Base-by-base conservation (phyloP, 2,329 filamentous ascomycete species). In the Incumbomyces lentus region DNA sequence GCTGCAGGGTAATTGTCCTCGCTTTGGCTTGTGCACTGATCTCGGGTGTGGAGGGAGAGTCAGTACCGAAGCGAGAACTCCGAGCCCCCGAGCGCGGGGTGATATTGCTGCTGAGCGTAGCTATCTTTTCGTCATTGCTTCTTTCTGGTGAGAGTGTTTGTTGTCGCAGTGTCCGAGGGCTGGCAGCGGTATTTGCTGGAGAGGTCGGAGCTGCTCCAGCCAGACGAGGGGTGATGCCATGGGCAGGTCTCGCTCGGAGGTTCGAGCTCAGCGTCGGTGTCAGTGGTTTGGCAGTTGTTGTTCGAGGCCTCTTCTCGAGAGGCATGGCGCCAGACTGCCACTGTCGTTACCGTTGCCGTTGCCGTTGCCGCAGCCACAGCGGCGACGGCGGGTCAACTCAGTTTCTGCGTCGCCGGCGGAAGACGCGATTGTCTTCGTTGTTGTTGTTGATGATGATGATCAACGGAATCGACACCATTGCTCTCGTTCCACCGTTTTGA, bases 21-120 rank as follows among this genome's bases (percentile, higher is more conserved):
- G 46, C 57, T 60, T 13, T 64, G 62, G 35, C 63, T 67, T 57
- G 46, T 6, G 47, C 43, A 26, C 33, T 59, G 4, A 79, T 78
- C 0, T 79, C 64, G 76, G 85, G 82, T 1, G 86, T 87, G 29
- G 75, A 76, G 49, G 72, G 75, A 19, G 74, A 66, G 62, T 82
- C 87, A 61, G 86, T 52, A 12, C 50, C 80, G 48, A 81, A 76
- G 55, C 86, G 80, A 55, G 71, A 80, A 61, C 79, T 86, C 51
- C 88, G 76, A 40, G 79, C 72, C 7, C 82, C 83, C 7, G 87
- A 87, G 54, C 88, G 79, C 42, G 87, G 86, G 2, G 88, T 93
- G 60, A 88, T 69, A 62, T 86, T 88, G 62, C 68, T 75, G 63
- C 64, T 78, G 37, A 87, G 66, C 71, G 37, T 75, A 73, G 37